A percentile compares a stretch with the other conserved stretches of the same genome.
Evolutionary conservation across 1,284 basidiomycete genomes (phyloP).

Genomic region (Papiliotrema fonsecae): DNA sequence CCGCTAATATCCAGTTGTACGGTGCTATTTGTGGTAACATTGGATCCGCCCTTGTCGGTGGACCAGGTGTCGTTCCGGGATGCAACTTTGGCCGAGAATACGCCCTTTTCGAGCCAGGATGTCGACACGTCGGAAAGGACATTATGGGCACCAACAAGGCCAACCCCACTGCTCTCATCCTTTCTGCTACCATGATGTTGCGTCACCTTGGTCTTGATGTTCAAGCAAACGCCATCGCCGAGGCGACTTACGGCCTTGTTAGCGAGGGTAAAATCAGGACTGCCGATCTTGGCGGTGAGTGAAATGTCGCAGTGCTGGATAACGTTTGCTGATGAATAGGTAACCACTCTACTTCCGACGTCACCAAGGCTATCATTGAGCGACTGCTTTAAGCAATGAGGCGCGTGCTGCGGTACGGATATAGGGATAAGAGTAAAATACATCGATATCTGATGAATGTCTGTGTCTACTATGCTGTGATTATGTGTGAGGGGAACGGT

Average conservation of each 20-base stretch:
- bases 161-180: slow-evolving; percentile 97
- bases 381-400: slow-evolving; percentile 25
- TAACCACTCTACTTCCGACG: slow-evolving; percentile 81
- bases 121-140: slow-evolving; percentile 95
- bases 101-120: slow-evolving; percentile 97
- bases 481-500: too few species aligned
- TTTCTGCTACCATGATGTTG: slow-evolving; percentile 98
- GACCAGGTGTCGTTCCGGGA: slow-evolving; percentile 94
- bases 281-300: slow-evolving; percentile 89
- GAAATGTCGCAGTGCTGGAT: slow-evolving; percentile 8
- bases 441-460: background rate
- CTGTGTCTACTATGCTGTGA: too few species aligned
- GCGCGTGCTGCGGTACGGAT: background rate
- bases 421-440: background rate
- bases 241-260: slow-evolving; percentile 90
- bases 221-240: slow-evolving; percentile 91
- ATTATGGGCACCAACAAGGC: slow-evolving; percentile 97
- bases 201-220: slow-evolving; percentile 92
- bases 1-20: slow-evolving; percentile 12
- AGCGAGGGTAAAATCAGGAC: slow-evolving; percentile 84
- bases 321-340: slow-evolving; percentile 55
- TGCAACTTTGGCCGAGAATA: slow-evolving; percentile 98
- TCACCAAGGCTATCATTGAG: slow-evolving; percentile 78
- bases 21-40: slow-evolving; percentile 75
- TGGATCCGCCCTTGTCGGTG: slow-evolving; percentile 93